Percentiles rank a stretch among this genome's conserved stretches.
phyloP scores from a whole-genome alignment of 352 stramenopile species.

The Pythium sukuiense region DNA sequence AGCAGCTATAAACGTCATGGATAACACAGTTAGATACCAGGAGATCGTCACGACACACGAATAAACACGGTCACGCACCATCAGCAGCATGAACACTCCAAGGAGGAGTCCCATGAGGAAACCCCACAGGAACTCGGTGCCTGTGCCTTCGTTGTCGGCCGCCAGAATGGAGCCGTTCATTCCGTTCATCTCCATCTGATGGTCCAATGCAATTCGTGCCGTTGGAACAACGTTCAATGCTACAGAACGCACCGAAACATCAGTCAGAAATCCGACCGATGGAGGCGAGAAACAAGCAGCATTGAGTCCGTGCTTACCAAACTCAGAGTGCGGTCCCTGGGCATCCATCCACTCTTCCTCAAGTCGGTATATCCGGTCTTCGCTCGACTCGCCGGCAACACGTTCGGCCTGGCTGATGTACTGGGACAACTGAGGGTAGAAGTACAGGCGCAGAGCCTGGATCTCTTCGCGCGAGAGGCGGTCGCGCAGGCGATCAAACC shows the following conservation, averaged over 20 bases:
- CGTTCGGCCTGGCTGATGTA: conserved; percentile 83
- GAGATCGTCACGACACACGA: background rate
- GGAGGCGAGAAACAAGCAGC: background rate
- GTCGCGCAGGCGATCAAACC: conserved; percentile 80
- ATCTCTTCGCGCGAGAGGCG: conserved; percentile 84
- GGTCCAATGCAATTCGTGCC: conserved; percentile 66
- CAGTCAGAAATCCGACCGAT: background rate
- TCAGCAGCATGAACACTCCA: conserved; percentile 89
- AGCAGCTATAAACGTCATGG: conserved; percentile 54
- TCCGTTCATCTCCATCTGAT: conserved; percentile 84
- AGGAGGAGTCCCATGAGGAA: conserved; percentile 87
- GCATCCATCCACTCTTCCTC: conserved; percentile 89
- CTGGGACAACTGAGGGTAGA: conserved; percentile 84
- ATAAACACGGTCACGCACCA: conserved; percentile 44
- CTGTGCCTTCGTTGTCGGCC: conserved; percentile 87
- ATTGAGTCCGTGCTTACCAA: conserved; percentile 46
- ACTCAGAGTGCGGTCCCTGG: conserved; percentile 86
- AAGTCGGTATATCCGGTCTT: conserved; percentile 87
- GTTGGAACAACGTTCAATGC: conserved; percentile 79
- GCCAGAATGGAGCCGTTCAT: conserved; percentile 83
- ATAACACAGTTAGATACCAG: background rate
- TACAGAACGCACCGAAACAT: conserved; percentile 24
- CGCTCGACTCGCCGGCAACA: conserved; percentile 71
- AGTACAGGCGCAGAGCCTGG: conserved; percentile 81
- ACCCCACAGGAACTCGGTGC: conserved; percentile 87